Percentiles rank a stretch among this genome's conserved stretches.
phyloP scores from a whole-genome alignment of 495 filamentous ascomycete species.

The Diplogelasinospora grovesii region DNA sequence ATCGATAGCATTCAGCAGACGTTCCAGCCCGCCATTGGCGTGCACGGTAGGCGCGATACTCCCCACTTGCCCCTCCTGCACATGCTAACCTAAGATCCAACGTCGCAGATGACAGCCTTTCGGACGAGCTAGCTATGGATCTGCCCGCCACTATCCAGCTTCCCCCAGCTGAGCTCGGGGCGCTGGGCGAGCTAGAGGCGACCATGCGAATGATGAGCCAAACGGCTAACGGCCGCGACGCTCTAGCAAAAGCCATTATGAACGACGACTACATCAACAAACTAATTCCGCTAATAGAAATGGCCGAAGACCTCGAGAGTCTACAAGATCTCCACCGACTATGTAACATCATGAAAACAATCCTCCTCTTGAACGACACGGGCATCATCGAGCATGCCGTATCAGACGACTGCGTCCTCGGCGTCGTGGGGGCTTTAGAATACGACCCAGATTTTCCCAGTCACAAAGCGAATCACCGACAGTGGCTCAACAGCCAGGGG shows the following conservation, averaged over 20 bases:
- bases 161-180: constrained; percentile 69
- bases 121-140: constrained; percentile 70
- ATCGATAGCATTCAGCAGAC: constrained; percentile 75
- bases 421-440: constrained; percentile 93
- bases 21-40: constrained; percentile 33
- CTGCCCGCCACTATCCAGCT: constrained; percentile 59
- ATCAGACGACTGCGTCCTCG: constrained; percentile 78
- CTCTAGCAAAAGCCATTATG: constrained; percentile 82
- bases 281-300: constrained; percentile 73
- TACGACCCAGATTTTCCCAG: constrained; percentile 99
- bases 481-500: constrained; percentile 81
- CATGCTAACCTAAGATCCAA: constrained; percentile 7
- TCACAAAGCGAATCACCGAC: constrained; percentile 95
- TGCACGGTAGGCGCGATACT: constrained; percentile 36
- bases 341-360: constrained; percentile 96
- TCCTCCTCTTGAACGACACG: constrained; percentile 91
- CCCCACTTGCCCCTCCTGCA: neutral
- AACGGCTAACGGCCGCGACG: constrained; percentile 71
- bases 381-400: constrained; percentile 90
- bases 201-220: constrained; percentile 69
- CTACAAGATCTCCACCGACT: constrained; percentile 77
- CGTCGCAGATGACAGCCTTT: constrained; percentile 80
- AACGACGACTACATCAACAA: constrained; percentile 80
- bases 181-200: constrained; percentile 75
- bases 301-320: constrained; percentile 87